These are phyloP conservation scores for Exophiala lecanii-corni DNA, from an alignment of 2,329 filamentous ascomycete species.

Conservation along the genomic window DNA sequence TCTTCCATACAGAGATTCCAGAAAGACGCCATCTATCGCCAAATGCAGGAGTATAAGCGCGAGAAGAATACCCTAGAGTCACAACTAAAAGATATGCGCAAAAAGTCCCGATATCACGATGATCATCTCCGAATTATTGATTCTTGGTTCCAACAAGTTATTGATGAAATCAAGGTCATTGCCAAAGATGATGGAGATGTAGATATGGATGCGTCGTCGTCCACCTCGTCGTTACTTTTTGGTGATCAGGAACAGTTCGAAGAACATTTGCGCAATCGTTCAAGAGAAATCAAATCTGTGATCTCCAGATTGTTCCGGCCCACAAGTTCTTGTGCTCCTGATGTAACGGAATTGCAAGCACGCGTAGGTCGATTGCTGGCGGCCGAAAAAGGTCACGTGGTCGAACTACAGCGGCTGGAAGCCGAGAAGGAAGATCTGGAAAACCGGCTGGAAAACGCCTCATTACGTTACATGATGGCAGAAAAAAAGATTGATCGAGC, in stretches of 20 bases:
- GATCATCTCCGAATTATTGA: conserved; percentile 89
- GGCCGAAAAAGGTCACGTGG: conserved; percentile 73
- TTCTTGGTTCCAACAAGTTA: conserved; percentile 89
- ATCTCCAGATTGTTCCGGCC: conserved; percentile 64
- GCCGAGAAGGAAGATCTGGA: conserved; percentile 80
- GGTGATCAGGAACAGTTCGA: conserved; percentile 62
- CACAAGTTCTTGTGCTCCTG: conserved; percentile 50
- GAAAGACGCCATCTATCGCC: conserved; percentile 94
- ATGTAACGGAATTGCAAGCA: conserved; percentile 67
- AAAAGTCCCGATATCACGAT: conserved; percentile 76
- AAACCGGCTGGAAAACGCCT: conserved; percentile 81
- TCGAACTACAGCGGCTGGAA: conserved; percentile 69
- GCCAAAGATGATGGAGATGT: conserved; percentile 23
- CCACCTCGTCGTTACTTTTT: conserved; percentile 53
- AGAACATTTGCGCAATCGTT: conserved; percentile 71
- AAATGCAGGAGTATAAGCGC: conserved; percentile 97
- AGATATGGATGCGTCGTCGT: conserved; percentile 31
- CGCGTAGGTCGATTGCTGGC: conserved; percentile 72
- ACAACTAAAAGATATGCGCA: conserved; percentile 74
- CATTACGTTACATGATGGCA: conserved; percentile 86
- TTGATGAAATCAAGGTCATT: conserved; percentile 43
- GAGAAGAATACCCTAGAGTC: conserved; percentile 77
- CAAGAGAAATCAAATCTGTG: conserved; percentile 68
- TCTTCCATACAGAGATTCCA: conserved; percentile 74
- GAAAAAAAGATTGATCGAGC: conserved; percentile 90